Conservation (phyloP, 805 yeast species). For the Wickerhamomyces canadensis region DNA sequence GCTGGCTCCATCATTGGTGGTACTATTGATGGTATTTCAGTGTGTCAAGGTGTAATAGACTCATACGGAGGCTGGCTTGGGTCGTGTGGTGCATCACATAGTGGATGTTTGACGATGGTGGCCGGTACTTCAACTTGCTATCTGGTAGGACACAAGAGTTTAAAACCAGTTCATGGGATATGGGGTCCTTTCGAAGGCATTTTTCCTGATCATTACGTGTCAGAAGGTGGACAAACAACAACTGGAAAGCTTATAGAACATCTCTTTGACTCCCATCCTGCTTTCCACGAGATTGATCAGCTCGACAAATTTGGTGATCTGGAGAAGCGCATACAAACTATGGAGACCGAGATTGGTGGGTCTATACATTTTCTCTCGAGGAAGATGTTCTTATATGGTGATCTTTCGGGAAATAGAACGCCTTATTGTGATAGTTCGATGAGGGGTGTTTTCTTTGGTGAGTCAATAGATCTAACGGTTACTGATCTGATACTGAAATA, state of each 20-base stretch:
- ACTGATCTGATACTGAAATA: slow-evolving; percentile 36
- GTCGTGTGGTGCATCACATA: slow-evolving; percentile 23
- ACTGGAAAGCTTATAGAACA: slow-evolving; percentile 50
- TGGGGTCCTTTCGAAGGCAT: slow-evolving; percentile 57
- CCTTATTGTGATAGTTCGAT: slow-evolving; percentile 46
- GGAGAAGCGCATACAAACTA: slow-evolving; percentile 15
- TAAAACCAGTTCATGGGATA: slow-evolving; percentile 33
- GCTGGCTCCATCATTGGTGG: slow-evolving; percentile 29
- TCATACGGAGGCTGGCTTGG: slow-evolving; percentile 54
- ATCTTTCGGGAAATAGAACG: slow-evolving; percentile 52
- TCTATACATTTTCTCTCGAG: slow-evolving; percentile 27
- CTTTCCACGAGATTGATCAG: slow-evolving; percentile 14
- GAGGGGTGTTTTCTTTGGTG: slow-evolving; percentile 47
- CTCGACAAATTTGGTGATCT: slow-evolving; percentile 17
- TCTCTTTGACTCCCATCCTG: slow-evolving; percentile 38
- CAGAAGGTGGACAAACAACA: slow-evolving; percentile 55
- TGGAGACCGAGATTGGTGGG: slow-evolving; percentile 10
- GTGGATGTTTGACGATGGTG: slow-evolving; percentile 37
- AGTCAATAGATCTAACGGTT: slow-evolving; percentile 30
- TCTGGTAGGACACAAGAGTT: slow-evolving; percentile 25
- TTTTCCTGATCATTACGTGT: slow-evolving; percentile 28
- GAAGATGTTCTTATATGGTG: slow-evolving; percentile 45
- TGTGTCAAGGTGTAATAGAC: slow-evolving; percentile 50
- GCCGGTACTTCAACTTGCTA: slow-evolving; percentile 64
- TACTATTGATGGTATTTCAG: slow-evolving; percentile 9